Percentiles rank a stretch among this genome's conserved stretches.
These are phyloP conservation scores for Angophora floribunda DNA, from an alignment of 345 rosid genomes.

Conservation along the genomic window DNA sequence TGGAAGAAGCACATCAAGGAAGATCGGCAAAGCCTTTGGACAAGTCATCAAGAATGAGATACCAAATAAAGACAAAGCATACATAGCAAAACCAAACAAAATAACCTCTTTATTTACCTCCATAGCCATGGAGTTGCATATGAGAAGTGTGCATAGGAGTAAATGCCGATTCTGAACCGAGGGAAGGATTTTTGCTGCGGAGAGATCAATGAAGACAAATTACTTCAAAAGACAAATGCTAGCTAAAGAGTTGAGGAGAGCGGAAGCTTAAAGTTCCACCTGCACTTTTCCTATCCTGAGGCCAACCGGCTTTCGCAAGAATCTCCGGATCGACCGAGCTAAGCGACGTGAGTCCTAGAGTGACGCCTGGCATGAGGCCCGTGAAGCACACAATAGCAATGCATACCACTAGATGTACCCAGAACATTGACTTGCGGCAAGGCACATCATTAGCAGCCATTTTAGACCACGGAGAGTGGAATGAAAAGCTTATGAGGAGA, in stretches of 20 bases:
- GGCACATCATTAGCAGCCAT: slow-evolving; percentile 91
- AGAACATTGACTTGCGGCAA: slow-evolving; percentile 76
- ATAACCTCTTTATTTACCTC: slow-evolving; percentile 34
- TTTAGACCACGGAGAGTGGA: background rate
- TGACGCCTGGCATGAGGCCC: slow-evolving; percentile 74
- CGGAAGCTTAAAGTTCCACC: slow-evolving; percentile 4
- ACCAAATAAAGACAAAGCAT: slow-evolving; percentile 10
- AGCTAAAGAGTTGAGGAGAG: background rate
- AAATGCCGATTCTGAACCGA: slow-evolving; percentile 70
- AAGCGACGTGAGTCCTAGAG: slow-evolving; percentile 84
- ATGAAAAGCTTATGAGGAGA: background rate
- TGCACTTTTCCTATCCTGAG: slow-evolving; percentile 60
- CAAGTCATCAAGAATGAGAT: background rate
- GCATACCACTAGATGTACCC: slow-evolving; percentile 49
- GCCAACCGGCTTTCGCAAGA: slow-evolving; percentile 58
- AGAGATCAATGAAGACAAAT: background rate
- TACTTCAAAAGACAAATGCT: background rate
- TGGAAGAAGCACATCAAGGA: slow-evolving; percentile 71
- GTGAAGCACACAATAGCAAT: slow-evolving; percentile 49
- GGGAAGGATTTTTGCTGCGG: slow-evolving; percentile 61
- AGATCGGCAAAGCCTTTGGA: slow-evolving; percentile 64
- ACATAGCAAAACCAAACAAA: background rate
- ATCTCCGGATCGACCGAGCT: slow-evolving; percentile 78
- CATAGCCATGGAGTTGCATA: slow-evolving; percentile 79
- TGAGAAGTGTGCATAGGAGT: slow-evolving; percentile 67